Evolutionary conservation across 1,139 yeast species (phyloP).

Genomic region (Yamadazyma oceani): DNA sequence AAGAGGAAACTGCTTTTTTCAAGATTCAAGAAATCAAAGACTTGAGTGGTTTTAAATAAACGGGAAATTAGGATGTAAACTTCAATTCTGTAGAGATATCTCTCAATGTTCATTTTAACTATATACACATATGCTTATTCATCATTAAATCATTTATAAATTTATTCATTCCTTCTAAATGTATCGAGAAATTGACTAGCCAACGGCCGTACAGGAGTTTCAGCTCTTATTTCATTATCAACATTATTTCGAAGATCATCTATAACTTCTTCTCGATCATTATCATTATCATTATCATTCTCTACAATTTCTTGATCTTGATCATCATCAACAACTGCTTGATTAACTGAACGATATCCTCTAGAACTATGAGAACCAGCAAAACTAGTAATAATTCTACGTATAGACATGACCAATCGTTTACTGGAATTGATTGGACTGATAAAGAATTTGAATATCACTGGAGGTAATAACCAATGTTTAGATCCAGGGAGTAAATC

Average conservation of each 20-base stretch:
- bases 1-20: constrained; percentile 18
- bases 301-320: constrained; percentile 23
- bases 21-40: constrained; percentile 11
- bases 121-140: no score
- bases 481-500: constrained; percentile 63
- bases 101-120: no score
- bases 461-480: constrained; percentile 48
- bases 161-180: constrained; percentile 32
- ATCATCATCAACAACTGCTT: constrained; percentile 13
- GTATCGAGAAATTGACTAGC: constrained; percentile 60
- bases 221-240: constrained; percentile 40
- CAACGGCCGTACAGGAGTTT: constrained; percentile 58
- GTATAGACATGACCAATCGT: constrained; percentile 4
- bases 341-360: constrained; percentile 16
- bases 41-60: not conserved
- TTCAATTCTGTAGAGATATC: no score
- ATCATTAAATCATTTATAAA: no score
- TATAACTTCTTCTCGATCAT: constrained; percentile 19
- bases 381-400: constrained; percentile 10
- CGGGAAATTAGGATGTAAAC: no score
- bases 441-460: constrained; percentile 24
- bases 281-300: constrained; percentile 6
- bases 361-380: constrained; percentile 4
- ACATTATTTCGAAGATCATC: constrained; percentile 25
- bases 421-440: constrained; percentile 22